phyloP scores from a whole-genome alignment of 108 stramenopile genomes.

The Cyclotella baltica region DNA sequence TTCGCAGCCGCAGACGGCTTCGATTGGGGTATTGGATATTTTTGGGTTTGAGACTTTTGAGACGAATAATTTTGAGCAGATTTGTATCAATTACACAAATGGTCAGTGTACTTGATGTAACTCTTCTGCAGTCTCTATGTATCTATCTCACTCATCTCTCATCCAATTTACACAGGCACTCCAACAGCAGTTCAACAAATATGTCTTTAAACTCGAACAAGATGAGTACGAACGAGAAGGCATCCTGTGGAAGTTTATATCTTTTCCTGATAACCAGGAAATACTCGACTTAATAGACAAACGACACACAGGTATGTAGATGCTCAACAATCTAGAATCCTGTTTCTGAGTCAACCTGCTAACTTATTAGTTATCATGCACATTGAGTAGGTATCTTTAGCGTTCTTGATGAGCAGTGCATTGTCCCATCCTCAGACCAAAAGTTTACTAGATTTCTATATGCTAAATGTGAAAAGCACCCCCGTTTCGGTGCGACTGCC shows the following conservation, averaged over 20 bases:
- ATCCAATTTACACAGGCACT: constrained; percentile 47
- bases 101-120: constrained; percentile 33
- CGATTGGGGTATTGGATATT: constrained; percentile 97
- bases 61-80: constrained; percentile 91
- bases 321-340: too few species aligned
- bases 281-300: constrained; percentile 90
- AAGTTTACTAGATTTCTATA: constrained; percentile 67
- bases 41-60: constrained; percentile 99
- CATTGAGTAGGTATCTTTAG: too few species aligned
- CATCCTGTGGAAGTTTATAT: constrained; percentile 90
- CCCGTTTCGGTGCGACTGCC: constrained; percentile 58
- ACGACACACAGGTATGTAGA: constrained; percentile 74
- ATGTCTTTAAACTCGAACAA: constrained; percentile 91
- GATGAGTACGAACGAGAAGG: constrained; percentile 83
- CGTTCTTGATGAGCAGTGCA: constrained; percentile 82
- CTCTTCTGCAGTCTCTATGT: neutral
- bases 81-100: constrained; percentile 98
- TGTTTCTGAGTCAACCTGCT: too few species aligned
- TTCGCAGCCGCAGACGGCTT: constrained; percentile 44
- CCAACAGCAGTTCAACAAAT: constrained; percentile 93
- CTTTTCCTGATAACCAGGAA: constrained; percentile 93
- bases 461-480: constrained; percentile 57
- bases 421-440: constrained; percentile 63
- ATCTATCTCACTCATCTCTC: neutral
- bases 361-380: too few species aligned